Percentiles rank a stretch among this genome's conserved stretches.
Evolutionary conservation across 2,329 filamentous ascomycete species (phyloP).

Genomic region (Verticillium klebahnii): DNA sequence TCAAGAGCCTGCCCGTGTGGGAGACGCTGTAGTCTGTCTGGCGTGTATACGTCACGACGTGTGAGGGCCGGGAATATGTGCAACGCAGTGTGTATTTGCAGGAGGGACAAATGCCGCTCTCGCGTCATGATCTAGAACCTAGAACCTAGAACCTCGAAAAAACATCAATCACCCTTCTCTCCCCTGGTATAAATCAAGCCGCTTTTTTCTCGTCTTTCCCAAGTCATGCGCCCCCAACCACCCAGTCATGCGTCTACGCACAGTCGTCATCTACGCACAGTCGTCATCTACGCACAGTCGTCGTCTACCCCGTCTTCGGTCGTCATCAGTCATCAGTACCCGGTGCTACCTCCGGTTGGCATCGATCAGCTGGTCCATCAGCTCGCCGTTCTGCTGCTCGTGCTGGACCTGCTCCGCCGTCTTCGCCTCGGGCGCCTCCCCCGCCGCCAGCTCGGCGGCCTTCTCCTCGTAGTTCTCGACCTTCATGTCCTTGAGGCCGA

Average conservation of each 20-base stretch:
- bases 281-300: no score
- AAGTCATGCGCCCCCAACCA: background rate
- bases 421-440: conserved; percentile 9
- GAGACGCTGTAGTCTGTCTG: background rate
- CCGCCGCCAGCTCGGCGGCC: conserved; percentile 31
- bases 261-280: no score
- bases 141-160: background rate
- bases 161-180: background rate
- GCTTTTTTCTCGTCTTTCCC: background rate
- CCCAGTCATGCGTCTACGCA: background rate
- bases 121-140: background rate
- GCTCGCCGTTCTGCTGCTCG: conserved; percentile 10
- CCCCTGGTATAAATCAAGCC: background rate
- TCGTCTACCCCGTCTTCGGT: no score
- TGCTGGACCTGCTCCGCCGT: conserved; percentile 5
- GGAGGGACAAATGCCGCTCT: background rate
- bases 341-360: conserved; percentile 5
- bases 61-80: background rate
- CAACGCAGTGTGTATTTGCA: background rate
- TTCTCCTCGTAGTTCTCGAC: conserved; percentile 76
- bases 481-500: conserved; percentile 91
- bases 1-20: conserved; percentile 10
- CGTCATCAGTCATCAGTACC: background rate
- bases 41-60: no score
- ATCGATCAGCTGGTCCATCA: conserved; percentile 11